These are phyloP conservation scores for Trifolium repens DNA, from an alignment of 306 rosid genomes.

Conservation along the genomic window DNA sequence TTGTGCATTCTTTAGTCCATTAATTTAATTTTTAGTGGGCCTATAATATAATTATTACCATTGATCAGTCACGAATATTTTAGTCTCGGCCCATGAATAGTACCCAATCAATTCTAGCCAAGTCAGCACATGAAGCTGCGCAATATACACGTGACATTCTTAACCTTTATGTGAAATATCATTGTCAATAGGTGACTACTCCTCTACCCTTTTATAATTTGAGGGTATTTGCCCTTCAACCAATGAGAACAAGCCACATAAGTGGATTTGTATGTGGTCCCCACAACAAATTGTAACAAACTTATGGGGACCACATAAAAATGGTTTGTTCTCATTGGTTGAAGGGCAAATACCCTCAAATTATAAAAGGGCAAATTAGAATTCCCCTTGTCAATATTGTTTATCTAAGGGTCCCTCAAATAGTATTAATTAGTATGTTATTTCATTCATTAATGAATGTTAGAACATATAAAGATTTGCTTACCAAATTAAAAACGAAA, in stretches of 20 bases:
- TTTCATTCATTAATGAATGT: not conserved
- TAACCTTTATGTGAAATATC: slow-evolving; percentile 36
- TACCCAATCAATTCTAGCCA: slow-evolving; percentile 28
- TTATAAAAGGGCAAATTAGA: too few relatives aligned
- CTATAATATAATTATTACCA: not conserved
- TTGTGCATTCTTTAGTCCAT: not conserved
- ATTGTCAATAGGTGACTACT: too few relatives aligned
- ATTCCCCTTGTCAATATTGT: not conserved
- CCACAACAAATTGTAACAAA: too few relatives aligned
- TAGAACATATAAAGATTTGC: slow-evolving; percentile 7
- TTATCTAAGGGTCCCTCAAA: slow-evolving; percentile 27
- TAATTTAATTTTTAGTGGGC: slow-evolving; percentile 34
- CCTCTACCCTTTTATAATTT: too few relatives aligned
- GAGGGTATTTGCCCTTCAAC: too few relatives aligned
- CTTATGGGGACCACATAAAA: too few relatives aligned
- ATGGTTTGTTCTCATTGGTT: too few relatives aligned
- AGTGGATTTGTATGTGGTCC: too few relatives aligned
- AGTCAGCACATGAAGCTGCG: slow-evolving; percentile 38
- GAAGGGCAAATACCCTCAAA: too few relatives aligned
- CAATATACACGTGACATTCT: slow-evolving; percentile 49
- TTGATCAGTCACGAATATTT: slow-evolving; percentile 39
- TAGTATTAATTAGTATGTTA: slow-evolving; percentile 39
- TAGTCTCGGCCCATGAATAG: slow-evolving; percentile 3
- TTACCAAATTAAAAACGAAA: too few relatives aligned
- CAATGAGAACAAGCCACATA: too few relatives aligned